Evolutionary conservation across 1,139 yeast genomes (phyloP).

Genomic region (Blastobotrys persicus): DNA sequence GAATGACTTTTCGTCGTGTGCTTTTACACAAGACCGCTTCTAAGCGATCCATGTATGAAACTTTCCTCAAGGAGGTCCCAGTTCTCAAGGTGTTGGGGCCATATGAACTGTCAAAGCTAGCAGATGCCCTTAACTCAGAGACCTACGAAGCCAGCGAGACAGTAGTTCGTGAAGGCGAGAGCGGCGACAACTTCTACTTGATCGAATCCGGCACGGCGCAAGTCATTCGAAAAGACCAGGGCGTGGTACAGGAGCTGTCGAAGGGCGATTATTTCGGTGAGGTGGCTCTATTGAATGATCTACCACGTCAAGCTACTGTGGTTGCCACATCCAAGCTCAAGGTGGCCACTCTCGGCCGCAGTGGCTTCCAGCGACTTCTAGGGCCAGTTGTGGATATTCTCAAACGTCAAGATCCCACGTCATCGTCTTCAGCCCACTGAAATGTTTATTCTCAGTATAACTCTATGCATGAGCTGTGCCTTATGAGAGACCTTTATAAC

Average conservation of each 20-base stretch:
- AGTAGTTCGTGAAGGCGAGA: conserved; percentile 84
- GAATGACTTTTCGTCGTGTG: conserved; percentile 89
- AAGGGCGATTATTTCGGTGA: conserved; percentile 97
- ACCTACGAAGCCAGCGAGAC: conserved; percentile 67
- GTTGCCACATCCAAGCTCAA: conserved; percentile 71
- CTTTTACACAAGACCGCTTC: conserved; percentile 85
- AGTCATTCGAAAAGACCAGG: conserved; percentile 59
- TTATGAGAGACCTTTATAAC: neutral
- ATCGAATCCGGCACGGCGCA: conserved; percentile 86
- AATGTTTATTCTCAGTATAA: neutral
- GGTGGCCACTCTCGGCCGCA: conserved; percentile 86
- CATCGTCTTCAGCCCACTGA: neutral
- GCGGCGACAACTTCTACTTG: conserved; percentile 86
- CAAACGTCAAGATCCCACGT: conserved; percentile 80
- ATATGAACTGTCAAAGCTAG: conserved; percentile 85
- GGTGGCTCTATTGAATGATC: conserved; percentile 84
- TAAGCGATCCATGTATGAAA: conserved; percentile 88
- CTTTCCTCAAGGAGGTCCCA: conserved; percentile 82
- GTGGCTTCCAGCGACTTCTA: conserved; percentile 87
- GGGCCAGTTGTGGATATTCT: conserved; percentile 89
- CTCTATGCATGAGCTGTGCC: neutral
- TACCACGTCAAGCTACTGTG: conserved; percentile 94
- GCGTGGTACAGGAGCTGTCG: conserved; percentile 57
- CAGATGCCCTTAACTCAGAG: conserved; percentile 88
- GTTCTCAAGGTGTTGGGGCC: conserved; percentile 67